These are phyloP conservation scores for Boletus reticulatus DNA, from an alignment of 768 basidiomycete species.

Conservation along the genomic window DNA sequence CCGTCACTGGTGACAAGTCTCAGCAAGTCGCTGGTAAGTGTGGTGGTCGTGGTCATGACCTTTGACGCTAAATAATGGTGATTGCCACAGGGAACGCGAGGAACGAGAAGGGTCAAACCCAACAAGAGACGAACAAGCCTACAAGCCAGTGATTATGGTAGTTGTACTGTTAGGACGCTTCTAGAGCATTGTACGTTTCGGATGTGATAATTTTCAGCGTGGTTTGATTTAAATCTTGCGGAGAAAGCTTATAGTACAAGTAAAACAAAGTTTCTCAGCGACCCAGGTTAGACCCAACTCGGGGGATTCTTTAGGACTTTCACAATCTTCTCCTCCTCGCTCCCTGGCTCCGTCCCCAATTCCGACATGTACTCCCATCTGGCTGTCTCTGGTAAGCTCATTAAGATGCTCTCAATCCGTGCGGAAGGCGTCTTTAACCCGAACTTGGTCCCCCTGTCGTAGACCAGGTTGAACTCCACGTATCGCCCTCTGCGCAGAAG, in stretches of 20 bases:
- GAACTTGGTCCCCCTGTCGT: constrained; percentile 87
- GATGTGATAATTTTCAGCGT: not conserved
- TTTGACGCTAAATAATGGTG: not conserved
- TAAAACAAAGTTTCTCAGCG: too few relatives aligned
- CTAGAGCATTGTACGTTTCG: not conserved
- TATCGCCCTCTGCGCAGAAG: constrained; percentile 87
- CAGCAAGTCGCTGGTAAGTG: constrained; percentile 47
- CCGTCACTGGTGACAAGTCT: constrained; percentile 53
- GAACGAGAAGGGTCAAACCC: constrained; percentile 52
- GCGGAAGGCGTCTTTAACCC: constrained; percentile 83
- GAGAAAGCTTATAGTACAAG: not conserved
- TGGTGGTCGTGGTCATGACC: too few relatives aligned
- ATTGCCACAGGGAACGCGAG: constrained; percentile 43
- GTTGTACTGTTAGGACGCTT: not conserved
- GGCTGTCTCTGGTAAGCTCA: constrained; percentile 85
- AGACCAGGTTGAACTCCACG: constrained; percentile 91
- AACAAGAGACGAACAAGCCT: constrained; percentile 53
- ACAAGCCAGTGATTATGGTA: not conserved
- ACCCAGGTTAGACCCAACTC: constrained; percentile 49
- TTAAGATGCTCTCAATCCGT: constrained; percentile 85
- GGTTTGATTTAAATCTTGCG: not conserved
- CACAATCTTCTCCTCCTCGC: constrained; percentile 65
- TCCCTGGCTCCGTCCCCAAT: constrained; percentile 58
- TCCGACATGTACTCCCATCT: constrained; percentile 90
- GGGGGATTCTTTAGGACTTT: constrained; percentile 58